Evolutionary conservation across 805 yeast species (phyloP).

Genomic region (Metschnikowia continentalis): DNA sequence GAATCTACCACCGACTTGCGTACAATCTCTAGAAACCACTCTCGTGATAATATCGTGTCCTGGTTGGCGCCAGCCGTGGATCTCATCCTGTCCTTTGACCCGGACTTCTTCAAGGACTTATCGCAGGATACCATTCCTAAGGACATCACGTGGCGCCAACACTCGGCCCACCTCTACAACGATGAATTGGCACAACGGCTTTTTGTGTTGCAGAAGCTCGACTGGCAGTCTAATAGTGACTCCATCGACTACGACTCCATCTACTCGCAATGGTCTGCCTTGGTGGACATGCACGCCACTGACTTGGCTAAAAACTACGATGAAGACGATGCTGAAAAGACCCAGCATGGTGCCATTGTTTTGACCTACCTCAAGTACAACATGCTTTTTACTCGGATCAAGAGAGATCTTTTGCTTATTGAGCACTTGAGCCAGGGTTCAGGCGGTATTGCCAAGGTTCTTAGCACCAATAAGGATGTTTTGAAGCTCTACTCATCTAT

Average conservation of each 20-base stretch:
- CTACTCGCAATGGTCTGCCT: conserved; percentile 65
- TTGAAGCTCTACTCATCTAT: conserved; percentile 50
- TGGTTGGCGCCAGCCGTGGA: conserved; percentile 39
- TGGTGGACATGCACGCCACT: conserved; percentile 54
- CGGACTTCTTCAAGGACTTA: conserved; percentile 31
- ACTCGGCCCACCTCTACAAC: conserved; percentile 59
- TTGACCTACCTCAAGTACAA: conserved; percentile 73
- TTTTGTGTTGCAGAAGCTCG: conserved; percentile 32
- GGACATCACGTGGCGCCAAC: conserved; percentile 47
- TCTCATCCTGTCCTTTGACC: conserved; percentile 37
- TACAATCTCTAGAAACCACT: conserved; percentile 43
- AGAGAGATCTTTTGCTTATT: conserved; percentile 61
- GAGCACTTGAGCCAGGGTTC: conserved; percentile 22
- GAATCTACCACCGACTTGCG: conserved; percentile 41
- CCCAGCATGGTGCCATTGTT: conserved; percentile 70
- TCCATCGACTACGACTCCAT: conserved; percentile 52
- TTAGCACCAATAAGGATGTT: conserved; percentile 33
- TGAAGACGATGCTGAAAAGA: conserved; percentile 51
- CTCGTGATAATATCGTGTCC: conserved; percentile 25
- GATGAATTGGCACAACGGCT: conserved; percentile 67
- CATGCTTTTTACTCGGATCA: conserved; percentile 58
- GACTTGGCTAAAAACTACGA: conserved; percentile 49
- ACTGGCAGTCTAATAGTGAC: conserved; percentile 27
- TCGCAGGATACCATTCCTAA: conserved; percentile 25
- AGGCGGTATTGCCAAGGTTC: conserved; percentile 6